Evolutionary conservation across 768 basidiomycete genomes (phyloP).

Genomic region (Mycena polygramma): DNA sequence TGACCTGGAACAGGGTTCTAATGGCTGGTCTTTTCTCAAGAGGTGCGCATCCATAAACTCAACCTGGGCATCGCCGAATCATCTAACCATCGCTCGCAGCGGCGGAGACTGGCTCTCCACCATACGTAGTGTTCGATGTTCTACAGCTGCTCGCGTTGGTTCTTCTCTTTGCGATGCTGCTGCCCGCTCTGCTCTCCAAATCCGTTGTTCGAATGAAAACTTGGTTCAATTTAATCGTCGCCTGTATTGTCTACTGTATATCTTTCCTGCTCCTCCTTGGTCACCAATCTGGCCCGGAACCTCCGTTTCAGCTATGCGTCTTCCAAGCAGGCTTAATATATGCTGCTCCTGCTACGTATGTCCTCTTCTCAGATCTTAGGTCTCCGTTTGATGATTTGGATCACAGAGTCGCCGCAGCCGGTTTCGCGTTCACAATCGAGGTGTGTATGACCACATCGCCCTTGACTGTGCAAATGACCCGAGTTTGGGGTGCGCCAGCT

Average conservation of each 20-base stretch:
- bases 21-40: neutral
- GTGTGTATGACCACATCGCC: neutral
- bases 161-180: slow-evolving; percentile 14
- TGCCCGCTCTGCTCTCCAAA: slow-evolving; percentile 24
- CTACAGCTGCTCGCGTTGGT: slow-evolving; percentile 19
- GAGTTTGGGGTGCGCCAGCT: neutral
- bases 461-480: neutral
- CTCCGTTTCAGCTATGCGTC: slow-evolving; percentile 27
- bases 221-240: slow-evolving; percentile 32
- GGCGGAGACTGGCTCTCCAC: slow-evolving; percentile 16
- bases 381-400: neutral
- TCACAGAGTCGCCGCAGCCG: slow-evolving; percentile 6
- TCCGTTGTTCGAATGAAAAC: slow-evolving; percentile 24
- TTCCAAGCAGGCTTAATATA: slow-evolving; percentile 35
- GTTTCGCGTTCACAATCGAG: slow-evolving; percentile 11
- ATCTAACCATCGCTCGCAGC: neutral
- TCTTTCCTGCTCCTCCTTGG: slow-evolving; percentile 24
- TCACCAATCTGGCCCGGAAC: slow-evolving; percentile 29
- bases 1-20: neutral
- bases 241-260: slow-evolving; percentile 22
- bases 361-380: neutral
- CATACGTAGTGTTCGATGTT: slow-evolving; percentile 26
- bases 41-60: neutral
- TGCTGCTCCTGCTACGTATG: slow-evolving; percentile 25
- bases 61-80: neutral